Conservation (phyloP, 768 basidiomycete genomes). For the Symmetrospora coprosmae region DNA sequence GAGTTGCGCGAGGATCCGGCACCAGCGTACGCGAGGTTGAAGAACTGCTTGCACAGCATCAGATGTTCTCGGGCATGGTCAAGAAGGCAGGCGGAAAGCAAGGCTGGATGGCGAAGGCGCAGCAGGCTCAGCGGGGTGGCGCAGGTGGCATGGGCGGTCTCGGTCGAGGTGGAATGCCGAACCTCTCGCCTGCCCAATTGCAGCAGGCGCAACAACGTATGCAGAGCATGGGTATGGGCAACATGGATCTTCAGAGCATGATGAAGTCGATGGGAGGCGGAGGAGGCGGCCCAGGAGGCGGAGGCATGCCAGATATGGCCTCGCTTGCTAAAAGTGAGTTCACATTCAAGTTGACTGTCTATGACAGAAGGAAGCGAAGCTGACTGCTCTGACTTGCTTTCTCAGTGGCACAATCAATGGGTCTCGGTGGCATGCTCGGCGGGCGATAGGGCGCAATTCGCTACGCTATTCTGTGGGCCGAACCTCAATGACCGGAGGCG, state of each 20-base stretch:
- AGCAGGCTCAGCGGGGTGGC: conserved; percentile 55
- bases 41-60: conserved; percentile 85
- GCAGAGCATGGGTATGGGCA: conserved; percentile 16
- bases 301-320: background rate
- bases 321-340: background rate
- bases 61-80: conserved; percentile 98
- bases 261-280: background rate
- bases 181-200: background rate
- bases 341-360: too few species aligned
- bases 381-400: too few species aligned
- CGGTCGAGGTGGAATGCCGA: too few species aligned
- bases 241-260: conserved; percentile 7
- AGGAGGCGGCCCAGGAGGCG: background rate
- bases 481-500: too few species aligned
- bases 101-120: conserved; percentile 95
- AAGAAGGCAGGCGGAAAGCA: conserved; percentile 96
- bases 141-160: conserved; percentile 1
- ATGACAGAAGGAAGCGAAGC: too few species aligned
- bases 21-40: conserved; percentile 95
- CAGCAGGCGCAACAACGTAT: background rate
- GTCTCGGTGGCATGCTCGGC: background rate
- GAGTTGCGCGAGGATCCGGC: conserved; percentile 85
- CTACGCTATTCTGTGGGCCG: too few species aligned
- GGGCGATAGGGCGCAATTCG: too few species aligned
- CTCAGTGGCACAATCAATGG: conserved; percentile 6